These are phyloP conservation scores for Cnidoscolus chayamansa DNA, from an alignment of 441 rosid genomes.

Conservation along the genomic window DNA sequence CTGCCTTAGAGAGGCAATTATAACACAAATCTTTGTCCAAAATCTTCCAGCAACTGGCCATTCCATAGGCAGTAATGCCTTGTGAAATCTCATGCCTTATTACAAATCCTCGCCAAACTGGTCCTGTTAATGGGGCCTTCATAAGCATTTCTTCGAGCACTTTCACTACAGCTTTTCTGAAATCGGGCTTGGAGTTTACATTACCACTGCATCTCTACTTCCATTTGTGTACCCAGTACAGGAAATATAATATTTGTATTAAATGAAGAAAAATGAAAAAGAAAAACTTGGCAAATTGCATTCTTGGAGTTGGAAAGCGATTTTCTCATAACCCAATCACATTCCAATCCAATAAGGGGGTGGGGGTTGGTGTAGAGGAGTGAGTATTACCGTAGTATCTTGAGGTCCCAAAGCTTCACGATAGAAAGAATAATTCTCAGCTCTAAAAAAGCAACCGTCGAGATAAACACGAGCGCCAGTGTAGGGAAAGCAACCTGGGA, in stretches of 20 bases:
- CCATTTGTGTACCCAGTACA: not conserved
- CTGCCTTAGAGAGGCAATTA: constrained; percentile 40
- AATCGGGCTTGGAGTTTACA: constrained; percentile 11
- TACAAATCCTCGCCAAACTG: constrained; percentile 32
- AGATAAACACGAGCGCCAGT: constrained; percentile 49
- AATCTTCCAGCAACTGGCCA: constrained; percentile 49
- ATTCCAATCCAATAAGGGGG: too few species aligned
- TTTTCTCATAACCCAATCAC: too few species aligned
- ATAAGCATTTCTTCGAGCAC: constrained; percentile 23
- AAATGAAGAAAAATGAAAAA: not conserved
- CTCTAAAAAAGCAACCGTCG: constrained; percentile 54
- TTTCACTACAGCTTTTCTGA: constrained; percentile 28
- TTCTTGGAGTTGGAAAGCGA: too few species aligned
- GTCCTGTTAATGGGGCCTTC: constrained; percentile 30
- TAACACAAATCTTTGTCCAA: constrained; percentile 35
- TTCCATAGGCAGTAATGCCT: constrained; percentile 30
- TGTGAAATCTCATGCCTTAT: not conserved
- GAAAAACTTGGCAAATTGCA: too few species aligned
- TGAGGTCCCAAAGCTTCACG: constrained; percentile 28
- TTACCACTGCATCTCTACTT: constrained; percentile 40
- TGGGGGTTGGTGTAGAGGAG: not conserved
- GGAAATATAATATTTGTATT: not conserved
- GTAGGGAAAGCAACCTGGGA: constrained; percentile 41
- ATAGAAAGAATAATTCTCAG: constrained; percentile 47
- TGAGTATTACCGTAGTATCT: constrained; percentile 33